Conservation (phyloP, 805 yeast species). For the Ogataea wickerhamii region DNA sequence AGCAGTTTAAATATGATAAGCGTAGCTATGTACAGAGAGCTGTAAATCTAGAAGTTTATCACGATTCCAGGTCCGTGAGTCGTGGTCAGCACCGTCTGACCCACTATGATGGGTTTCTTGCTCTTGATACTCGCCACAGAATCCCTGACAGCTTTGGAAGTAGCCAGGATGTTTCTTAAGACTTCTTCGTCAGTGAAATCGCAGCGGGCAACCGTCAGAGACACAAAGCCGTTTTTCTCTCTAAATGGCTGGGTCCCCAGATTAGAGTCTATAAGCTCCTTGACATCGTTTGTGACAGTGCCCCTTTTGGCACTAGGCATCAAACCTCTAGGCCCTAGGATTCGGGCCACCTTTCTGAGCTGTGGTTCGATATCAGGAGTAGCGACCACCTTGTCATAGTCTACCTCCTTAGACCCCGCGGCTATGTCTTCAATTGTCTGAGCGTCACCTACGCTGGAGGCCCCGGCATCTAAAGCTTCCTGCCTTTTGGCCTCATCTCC, state of each 20-base stretch:
- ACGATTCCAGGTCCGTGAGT: constrained; percentile 81
- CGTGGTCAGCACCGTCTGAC: constrained; percentile 63
- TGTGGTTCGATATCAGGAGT: constrained; percentile 74
- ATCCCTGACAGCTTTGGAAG: constrained; percentile 56
- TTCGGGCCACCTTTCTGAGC: constrained; percentile 67
- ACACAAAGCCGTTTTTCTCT: constrained; percentile 59
- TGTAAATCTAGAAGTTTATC: constrained; percentile 41
- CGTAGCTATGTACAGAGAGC: not conserved
- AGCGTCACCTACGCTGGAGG: constrained; percentile 65
- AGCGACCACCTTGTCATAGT: constrained; percentile 76
- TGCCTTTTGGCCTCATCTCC: constrained; percentile 48
- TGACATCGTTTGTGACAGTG: constrained; percentile 71
- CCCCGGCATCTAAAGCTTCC: constrained; percentile 56
- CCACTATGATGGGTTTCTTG: constrained; percentile 66
- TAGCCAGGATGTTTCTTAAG: constrained; percentile 63
- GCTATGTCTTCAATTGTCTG: constrained; percentile 63
- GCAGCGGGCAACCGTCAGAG: constrained; percentile 73
- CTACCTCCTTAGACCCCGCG: constrained; percentile 47
- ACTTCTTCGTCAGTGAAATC: constrained; percentile 75
- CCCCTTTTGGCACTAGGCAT: constrained; percentile 87
- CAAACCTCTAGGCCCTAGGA: constrained; percentile 82
- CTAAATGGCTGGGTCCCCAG: constrained; percentile 74
- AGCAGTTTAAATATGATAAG: constrained; percentile 2
- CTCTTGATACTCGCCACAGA: constrained; percentile 53
- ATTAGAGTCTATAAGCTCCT: constrained; percentile 47